Evolutionary conservation across 1,284 basidiomycete species (phyloP).

Genomic region (Trametes polyzona): DNA sequence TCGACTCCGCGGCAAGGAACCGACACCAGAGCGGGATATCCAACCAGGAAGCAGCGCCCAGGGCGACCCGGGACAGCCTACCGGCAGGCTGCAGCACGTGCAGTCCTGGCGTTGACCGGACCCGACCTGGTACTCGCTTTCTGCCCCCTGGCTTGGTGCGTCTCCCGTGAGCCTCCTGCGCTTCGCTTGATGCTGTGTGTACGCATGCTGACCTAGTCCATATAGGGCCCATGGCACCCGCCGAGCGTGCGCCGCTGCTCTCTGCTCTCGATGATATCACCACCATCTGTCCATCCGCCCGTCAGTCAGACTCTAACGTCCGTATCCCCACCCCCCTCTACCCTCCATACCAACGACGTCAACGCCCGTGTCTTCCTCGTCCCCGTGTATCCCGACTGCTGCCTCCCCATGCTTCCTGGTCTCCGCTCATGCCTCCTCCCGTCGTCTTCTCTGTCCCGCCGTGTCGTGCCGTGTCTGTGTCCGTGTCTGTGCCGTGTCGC

Average conservation of each 20-base stretch:
- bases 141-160: neutral
- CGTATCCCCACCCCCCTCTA: too few species aligned
- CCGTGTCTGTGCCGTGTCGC: conserved; percentile 1
- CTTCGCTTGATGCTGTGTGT: neutral
- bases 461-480: neutral
- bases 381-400: neutral
- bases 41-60: conserved; percentile 18
- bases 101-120: conserved; percentile 30
- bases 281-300: neutral
- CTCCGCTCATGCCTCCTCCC: neutral
- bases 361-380: neutral
- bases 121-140: conserved; percentile 6
- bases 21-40: conserved; percentile 30
- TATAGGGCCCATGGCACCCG: conserved; percentile 9
- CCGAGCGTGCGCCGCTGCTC: conserved; percentile 7
- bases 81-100: conserved; percentile 31
- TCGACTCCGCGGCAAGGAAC: conserved; percentile 39
- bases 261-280: neutral
- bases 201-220: neutral
- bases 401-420: neutral
- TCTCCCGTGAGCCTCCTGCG: neutral
- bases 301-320: too few species aligned
- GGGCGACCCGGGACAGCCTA: conserved; percentile 14
- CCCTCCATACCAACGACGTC: neutral
- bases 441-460: neutral